Base-by-base conservation (phyloP, 345 rosid species). In the Salix arbutifolia region DNA sequence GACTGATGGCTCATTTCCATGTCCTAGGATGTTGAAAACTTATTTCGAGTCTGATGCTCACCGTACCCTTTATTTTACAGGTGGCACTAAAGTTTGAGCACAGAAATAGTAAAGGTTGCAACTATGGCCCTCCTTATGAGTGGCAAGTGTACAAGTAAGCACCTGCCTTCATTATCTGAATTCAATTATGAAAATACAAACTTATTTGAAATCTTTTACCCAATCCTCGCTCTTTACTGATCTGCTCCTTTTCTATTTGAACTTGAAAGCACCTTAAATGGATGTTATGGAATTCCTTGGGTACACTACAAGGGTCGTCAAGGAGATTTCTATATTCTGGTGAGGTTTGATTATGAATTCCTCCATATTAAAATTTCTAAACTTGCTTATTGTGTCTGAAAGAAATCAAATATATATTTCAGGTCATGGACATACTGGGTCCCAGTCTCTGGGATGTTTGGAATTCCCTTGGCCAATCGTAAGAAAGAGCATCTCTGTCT, bases 391-490 rank as follows among this genome's bases (percentile, higher is more conserved):
- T 30, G 46, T 68, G 44, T 69, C 74, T 79, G 64, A 72, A 42
- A 40, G 75, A 64, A 33, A 18, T 68, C 38, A 56, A 73, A 26
- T 40, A 35, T 46, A 69, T 31, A 25, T 70, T 73, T 80, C 76
- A 81, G 84, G 84, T 81, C 19, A 81, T 81, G 84, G 84, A 81
- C 68, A 81, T 81, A 77, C 77, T 81, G 25, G 84, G 84, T 5
- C 84, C 84, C 17, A 81, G 84, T 68, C 77, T 81, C 23, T 81
- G 84, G 84, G 84, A 81, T 69, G 84, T 81, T 77, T 81, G 78
- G 82, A 79, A 79, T 70, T 74, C 82, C 38, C 74, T 79, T 8
- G 78, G 74, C 70, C 82, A 79, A 74, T 74, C 82, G 82, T 79
- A 74, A 73, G 82, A 38, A 72, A n/a, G 23, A 60, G 12, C 46